Percentiles rank a stretch among this genome's conserved stretches.
phyloP scores from a whole-genome alignment of 2,329 filamentous ascomycete genomes.

The Cladosporium colombiae region DNA sequence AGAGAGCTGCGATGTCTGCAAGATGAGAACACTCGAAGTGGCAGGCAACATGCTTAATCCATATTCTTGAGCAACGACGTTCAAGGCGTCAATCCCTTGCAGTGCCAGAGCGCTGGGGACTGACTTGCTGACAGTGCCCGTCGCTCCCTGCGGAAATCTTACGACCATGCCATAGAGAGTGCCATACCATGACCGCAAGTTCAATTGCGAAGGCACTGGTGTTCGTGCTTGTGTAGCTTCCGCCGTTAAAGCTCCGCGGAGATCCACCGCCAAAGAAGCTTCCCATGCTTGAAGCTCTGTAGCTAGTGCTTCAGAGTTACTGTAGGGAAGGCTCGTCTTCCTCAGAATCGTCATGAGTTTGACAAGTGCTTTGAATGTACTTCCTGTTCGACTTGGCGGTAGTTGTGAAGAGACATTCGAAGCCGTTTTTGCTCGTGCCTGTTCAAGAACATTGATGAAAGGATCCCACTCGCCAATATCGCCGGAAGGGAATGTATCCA shows the following conservation, averaged over 20 bases:
- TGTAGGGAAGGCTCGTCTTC: neutral
- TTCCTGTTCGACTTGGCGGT: neutral
- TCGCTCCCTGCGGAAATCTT: neutral
- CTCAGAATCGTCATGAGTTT: neutral
- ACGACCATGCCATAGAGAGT: neutral
- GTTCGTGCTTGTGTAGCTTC: neutral
- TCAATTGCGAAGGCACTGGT: neutral
- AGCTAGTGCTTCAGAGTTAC: neutral
- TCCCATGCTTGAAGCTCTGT: neutral
- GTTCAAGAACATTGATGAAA: too few species aligned
- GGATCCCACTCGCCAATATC: slow-evolving; percentile 7
- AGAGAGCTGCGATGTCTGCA: neutral
- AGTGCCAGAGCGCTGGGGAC: neutral
- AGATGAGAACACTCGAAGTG: neutral
- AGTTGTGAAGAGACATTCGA: neutral
- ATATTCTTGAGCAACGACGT: neutral
- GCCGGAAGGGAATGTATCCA: neutral
- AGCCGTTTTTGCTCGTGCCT: too few species aligned
- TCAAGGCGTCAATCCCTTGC: neutral
- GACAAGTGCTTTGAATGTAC: neutral
- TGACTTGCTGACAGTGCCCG: neutral
- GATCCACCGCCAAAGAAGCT: neutral
- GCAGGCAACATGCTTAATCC: neutral
- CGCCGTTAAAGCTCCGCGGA: neutral
- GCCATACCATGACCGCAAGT: neutral